These are phyloP conservation scores for Rhytidhysteron rufulum DNA, from an alignment of 2,329 filamentous ascomycete genomes.

Conservation along the genomic window DNA sequence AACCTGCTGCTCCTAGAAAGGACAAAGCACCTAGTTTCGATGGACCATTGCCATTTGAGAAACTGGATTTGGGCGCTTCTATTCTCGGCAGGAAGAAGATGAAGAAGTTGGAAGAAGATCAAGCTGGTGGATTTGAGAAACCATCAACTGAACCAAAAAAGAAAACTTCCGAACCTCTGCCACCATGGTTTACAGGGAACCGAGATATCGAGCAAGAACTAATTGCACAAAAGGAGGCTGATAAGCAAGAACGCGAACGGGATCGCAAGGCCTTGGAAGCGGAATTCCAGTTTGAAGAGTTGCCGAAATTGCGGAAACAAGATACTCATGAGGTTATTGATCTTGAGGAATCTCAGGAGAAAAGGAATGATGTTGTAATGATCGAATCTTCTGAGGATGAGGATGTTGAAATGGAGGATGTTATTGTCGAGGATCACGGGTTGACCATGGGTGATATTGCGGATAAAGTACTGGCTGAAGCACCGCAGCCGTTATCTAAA, in stretches of 20 bases:
- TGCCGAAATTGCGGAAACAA: constrained; percentile 55
- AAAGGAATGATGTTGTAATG: constrained; percentile 54
- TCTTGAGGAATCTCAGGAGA: constrained; percentile 39
- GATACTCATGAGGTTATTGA: constrained; percentile 48
- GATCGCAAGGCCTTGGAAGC: constrained; percentile 51
- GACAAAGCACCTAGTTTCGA: constrained; percentile 62
- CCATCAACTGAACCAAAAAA: constrained; percentile 37
- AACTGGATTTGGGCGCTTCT: constrained; percentile 65
- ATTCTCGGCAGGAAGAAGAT: constrained; percentile 50
- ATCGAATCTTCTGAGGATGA: constrained; percentile 58
- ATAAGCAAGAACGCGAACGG: constrained; percentile 52
- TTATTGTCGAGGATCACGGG: constrained; percentile 24
- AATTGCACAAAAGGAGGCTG: constrained; percentile 39
- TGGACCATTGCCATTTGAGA: constrained; percentile 88
- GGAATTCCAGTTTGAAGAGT: constrained; percentile 63
- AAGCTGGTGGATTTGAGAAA: constrained; percentile 64
- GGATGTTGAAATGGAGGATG: constrained; percentile 27
- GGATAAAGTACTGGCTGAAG: constrained; percentile 40
- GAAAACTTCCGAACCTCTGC: constrained; percentile 57
- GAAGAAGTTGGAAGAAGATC: constrained; percentile 50
- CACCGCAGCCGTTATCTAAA: constrained; percentile 28
- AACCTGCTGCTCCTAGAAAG: constrained; percentile 35
- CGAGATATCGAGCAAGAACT: constrained; percentile 56
- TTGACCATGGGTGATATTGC: constrained; percentile 42
- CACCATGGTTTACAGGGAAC: constrained; percentile 68